A percentile compares a stretch with the other conserved stretches of the same genome.
Evolutionary conservation across 257 asterid genomes (phyloP).

Genomic region (Plantago ovata): DNA sequence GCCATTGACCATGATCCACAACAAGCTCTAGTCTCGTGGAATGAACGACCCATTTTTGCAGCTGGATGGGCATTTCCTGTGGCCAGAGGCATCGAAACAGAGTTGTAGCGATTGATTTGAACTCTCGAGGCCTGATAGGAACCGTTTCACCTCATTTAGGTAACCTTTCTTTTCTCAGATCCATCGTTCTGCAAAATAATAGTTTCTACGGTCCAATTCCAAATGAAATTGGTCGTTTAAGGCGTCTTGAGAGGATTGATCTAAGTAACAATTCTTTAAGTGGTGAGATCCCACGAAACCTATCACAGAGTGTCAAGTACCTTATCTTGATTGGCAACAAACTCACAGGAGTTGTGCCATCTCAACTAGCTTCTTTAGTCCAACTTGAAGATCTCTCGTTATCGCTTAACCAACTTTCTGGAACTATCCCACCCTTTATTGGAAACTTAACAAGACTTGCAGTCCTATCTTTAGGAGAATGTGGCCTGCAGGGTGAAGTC

Average conservation of each 20-base stretch:
- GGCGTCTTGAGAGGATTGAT: constrained; percentile 14
- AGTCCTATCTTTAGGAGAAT: constrained; percentile 11
- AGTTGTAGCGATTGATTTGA: constrained; percentile 24
- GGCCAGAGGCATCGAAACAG: constrained; percentile 18
- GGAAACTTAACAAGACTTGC: constrained; percentile 28
- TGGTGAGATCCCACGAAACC: constrained; percentile 35
- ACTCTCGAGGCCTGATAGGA: constrained; percentile 28
- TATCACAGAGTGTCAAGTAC: constrained; percentile 22
- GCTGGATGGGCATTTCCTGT: constrained; percentile 29
- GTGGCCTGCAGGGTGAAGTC: constrained; percentile 28
- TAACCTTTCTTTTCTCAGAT: constrained; percentile 33
- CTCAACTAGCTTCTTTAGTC: constrained; percentile 22
- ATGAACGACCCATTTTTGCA: constrained; percentile 19
- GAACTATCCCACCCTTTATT: constrained; percentile 28
- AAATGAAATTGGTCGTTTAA: constrained; percentile 25
- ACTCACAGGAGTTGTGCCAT: constrained; percentile 22
- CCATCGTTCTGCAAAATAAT: constrained; percentile 24
- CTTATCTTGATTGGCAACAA: constrained; percentile 23
- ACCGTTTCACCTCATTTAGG: constrained; percentile 32
- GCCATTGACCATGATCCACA: constrained; percentile 21
- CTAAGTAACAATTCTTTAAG: constrained; percentile 30
- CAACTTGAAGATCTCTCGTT: constrained; percentile 26
- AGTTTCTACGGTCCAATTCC: constrained; percentile 28
- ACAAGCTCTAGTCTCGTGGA: constrained; percentile 20
- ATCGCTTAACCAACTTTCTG: constrained; percentile 24